Percentiles rank a stretch among this genome's conserved stretches.
Conservation (phyloP, 2,329 filamentous ascomycete species). For the Aphanoascus verrucosus region DNA sequence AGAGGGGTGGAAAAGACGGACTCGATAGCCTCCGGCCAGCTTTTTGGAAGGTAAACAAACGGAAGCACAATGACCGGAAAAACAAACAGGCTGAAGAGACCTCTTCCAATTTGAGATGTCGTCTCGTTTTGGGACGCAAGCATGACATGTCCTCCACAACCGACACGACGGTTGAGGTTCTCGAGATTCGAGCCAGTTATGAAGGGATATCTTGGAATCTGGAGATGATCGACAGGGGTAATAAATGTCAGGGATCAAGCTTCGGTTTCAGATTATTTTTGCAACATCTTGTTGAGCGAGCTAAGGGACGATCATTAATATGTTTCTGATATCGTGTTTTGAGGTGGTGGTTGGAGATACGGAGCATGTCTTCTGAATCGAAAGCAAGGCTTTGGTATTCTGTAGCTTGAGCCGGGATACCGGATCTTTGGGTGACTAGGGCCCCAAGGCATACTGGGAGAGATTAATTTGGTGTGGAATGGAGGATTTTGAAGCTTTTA, state of each 20-base stretch:
- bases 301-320: background rate
- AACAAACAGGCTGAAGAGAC: background rate
- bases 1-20: background rate
- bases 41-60: no score
- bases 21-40: no score
- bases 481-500: background rate
- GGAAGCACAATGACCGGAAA: background rate
- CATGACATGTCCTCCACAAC: background rate
- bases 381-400: background rate
- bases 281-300: background rate
- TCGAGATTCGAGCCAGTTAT: background rate
- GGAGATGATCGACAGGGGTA: slow-evolving; percentile 3
- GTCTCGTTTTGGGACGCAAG: background rate
- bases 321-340: background rate
- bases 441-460: background rate
- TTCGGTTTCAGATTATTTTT: slow-evolving; percentile 7
- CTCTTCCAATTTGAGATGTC: background rate
- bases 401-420: background rate
- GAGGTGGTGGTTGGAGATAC: no score
- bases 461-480: background rate
- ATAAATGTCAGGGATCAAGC: slow-evolving; percentile 3
- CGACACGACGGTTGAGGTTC: background rate
- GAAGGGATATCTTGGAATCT: background rate
- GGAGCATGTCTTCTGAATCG: background rate
- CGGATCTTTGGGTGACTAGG: no score